Evolutionary conservation across 441 rosid genomes (phyloP).

Genomic region (Croton setiger): DNA sequence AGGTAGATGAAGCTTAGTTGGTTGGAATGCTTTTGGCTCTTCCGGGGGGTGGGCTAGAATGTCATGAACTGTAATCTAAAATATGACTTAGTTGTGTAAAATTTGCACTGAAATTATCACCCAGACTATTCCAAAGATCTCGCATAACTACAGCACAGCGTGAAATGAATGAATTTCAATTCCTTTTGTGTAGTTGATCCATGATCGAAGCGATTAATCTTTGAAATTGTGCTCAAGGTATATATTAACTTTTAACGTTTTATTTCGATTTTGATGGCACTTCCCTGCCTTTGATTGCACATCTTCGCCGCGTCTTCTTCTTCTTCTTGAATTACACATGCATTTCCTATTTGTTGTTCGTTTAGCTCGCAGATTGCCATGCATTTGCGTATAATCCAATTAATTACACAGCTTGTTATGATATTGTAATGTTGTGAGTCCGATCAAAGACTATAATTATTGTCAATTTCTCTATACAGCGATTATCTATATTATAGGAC

Average conservation of each 20-base stretch:
- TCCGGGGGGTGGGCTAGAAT: conserved; percentile 28
- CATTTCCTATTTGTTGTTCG: not conserved
- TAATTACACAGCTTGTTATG: not conserved
- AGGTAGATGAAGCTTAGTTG: conserved; percentile 36
- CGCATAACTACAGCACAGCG: not conserved
- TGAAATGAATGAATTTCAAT: conserved; percentile 14
- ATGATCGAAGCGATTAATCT: not conserved
- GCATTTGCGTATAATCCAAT: not conserved
- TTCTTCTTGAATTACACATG: not conserved
- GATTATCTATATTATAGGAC: not conserved
- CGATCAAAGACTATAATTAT: not conserved
- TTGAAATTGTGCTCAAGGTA: not conserved
- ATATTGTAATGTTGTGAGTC: not conserved
- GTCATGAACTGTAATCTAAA: conserved; percentile 24
- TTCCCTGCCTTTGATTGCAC: not conserved
- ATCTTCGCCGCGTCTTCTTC: not conserved
- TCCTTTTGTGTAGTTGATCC: conserved; percentile 9
- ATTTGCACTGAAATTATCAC: not conserved
- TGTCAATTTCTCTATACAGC: not conserved
- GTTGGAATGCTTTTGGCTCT: conserved; percentile 19
- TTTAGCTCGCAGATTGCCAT: not conserved
- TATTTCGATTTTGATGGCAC: not conserved
- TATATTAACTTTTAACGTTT: not conserved
- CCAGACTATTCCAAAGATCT: not conserved
- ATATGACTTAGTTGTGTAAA: conserved; percentile 8